These are phyloP conservation scores for Penstemon barbatus DNA, from an alignment of 257 asterid species.

Conservation along the genomic window DNA sequence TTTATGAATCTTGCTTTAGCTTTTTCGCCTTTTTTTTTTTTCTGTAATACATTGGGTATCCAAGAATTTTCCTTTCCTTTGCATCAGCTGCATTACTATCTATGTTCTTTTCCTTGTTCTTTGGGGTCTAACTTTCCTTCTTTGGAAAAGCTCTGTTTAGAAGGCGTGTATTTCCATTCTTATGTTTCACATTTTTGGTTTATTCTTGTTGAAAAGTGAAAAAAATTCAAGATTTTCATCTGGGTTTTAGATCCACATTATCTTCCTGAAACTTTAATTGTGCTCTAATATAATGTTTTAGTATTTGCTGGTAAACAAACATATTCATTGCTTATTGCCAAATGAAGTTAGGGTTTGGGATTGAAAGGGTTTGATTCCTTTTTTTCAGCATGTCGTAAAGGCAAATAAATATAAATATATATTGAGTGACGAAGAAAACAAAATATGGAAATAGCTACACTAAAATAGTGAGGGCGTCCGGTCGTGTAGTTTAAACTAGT, in stretches of 20 bases:
- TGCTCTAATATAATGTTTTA: constrained; percentile 12
- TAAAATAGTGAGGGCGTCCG: too few relatives aligned
- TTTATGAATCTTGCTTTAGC: constrained; percentile 15
- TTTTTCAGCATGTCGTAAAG: neutral
- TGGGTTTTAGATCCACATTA: constrained; percentile 33
- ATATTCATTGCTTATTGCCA: constrained; percentile 3
- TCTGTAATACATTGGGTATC: neutral
- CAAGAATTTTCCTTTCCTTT: constrained; percentile 26
- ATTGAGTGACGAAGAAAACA: too few relatives aligned
- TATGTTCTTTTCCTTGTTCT: constrained; percentile 2
- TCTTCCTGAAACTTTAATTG: neutral
- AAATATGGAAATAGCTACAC: too few relatives aligned
- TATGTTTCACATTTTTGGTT: constrained; percentile 5
- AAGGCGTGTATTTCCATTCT: neutral
- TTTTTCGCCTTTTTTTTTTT: neutral
- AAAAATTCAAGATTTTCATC: constrained; percentile 18
- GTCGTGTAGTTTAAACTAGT: too few relatives aligned
- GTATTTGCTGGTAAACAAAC: constrained; percentile 7
- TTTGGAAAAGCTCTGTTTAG: constrained; percentile 11
- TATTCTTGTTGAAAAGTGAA: neutral
- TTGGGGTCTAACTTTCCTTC: constrained; percentile 10
- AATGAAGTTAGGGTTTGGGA: neutral
- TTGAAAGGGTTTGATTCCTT: neutral
- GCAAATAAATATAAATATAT: too few relatives aligned
- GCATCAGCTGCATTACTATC: constrained; percentile 27